Evolutionary conservation across 805 yeast species (phyloP), one percentile per base, ranked within the genome.

Genomic region (Candida montana): DNA sequence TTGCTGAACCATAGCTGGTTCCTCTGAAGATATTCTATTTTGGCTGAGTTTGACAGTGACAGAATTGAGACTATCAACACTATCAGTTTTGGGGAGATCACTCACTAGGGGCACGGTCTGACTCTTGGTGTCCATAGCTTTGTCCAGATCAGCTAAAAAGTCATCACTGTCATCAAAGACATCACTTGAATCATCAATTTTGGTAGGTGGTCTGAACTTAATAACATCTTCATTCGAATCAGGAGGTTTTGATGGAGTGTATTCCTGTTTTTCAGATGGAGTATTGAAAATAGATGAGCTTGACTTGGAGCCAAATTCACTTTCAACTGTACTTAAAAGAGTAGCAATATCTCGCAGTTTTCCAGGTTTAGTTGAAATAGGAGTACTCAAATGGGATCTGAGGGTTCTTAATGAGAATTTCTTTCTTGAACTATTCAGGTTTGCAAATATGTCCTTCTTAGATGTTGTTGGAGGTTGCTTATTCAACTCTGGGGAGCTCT

Each of bases 81-180:
- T 37, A 17, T 24, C 35, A 15, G 24, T 36, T 20, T 9, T 15
- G 8, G 13, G 6, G 3, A 23, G n/a, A 13, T 13, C 31, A 13
- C 23, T 13, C 11, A 8, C n/a, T 5, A 26, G 16, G 11, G 35
- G 16, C 6, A 26, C 19, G 15, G 28, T 29, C 24, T 40, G 38
- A 30, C 38, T 35, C n/a, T 21, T 26, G 24, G 31, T 45, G 4
- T 38, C 41, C 11, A 48, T 10, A 3, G 36, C 39, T 13, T 33
- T 39, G 10, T 50, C 49, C 17, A 49, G 26, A 10, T 49, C 51
- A 31, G 46, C 45, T 41, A 54, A 21, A 28, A 56, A 50, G n/a
- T 47, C 58, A 11, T 54, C 57, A 42, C 59, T 55, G 27, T 55
- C 60, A 35, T 49, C 45, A 16, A 52, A 46, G 10, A 47, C 26